Conservation (phyloP, 2,329 filamentous ascomycete species). For the Fusarium neocosmosporiellum region DNA sequence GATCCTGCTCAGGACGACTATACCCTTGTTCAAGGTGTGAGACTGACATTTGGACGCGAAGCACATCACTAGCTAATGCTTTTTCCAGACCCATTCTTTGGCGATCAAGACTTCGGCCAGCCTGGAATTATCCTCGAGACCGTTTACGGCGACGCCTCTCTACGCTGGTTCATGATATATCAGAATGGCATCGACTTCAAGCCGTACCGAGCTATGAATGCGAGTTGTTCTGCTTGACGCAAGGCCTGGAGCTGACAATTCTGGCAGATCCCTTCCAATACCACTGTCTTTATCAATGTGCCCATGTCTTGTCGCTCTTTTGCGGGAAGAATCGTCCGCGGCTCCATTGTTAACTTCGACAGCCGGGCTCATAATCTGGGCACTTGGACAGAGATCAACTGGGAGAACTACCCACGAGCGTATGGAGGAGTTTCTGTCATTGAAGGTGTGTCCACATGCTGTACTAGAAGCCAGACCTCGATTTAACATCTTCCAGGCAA, state of each 20-base stretch:
- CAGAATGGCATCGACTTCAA: constrained; percentile 36
- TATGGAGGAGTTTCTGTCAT: constrained; percentile 36
- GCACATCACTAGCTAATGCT: background rate
- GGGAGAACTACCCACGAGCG: constrained; percentile 23
- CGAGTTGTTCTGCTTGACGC: background rate
- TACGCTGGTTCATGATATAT: constrained; percentile 36
- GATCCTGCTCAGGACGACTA: constrained; percentile 15
- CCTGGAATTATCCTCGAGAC: constrained; percentile 23
- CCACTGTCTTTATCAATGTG: constrained; percentile 32
- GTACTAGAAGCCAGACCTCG: fast-evolving
- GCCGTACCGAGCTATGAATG: constrained; percentile 36
- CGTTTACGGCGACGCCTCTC: constrained; percentile 2
- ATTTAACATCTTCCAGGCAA: constrained; percentile 22
- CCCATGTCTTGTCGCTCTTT: constrained; percentile 19
- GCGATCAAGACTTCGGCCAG: constrained; percentile 27
- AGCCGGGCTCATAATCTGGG: constrained; percentile 29
- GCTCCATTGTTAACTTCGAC: constrained; percentile 21
- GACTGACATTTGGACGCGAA: background rate
- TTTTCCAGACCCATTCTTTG: constrained; percentile 27
- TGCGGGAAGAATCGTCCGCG: constrained; percentile 32
- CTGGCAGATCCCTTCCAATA: constrained; percentile 22
- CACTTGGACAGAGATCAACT: constrained; percentile 34
- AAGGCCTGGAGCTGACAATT: background rate
- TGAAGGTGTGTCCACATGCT: constrained; percentile 12
- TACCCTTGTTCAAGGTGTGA: constrained; percentile 24